Conservation (phyloP, 441 rosid species). For the Pelargonium fulgidum region DNA sequence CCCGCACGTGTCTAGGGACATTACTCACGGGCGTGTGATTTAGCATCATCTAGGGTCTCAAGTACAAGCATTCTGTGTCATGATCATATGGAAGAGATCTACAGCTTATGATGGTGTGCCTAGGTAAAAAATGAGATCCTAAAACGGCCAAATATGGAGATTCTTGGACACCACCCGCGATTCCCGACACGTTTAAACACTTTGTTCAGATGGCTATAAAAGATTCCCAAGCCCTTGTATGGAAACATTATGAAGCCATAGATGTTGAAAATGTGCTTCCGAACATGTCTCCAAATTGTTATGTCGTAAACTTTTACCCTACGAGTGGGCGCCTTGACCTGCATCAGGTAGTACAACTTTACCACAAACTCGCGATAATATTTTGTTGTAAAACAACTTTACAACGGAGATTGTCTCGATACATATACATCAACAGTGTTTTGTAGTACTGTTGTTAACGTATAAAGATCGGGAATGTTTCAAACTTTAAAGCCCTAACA, state of each 20-base stretch:
- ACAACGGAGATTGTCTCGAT: no score
- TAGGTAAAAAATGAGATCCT: slow-evolving; percentile 89
- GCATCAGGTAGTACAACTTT: slow-evolving; percentile 48
- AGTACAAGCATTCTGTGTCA: no score
- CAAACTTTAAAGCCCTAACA: no score
- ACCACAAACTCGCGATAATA: no score
- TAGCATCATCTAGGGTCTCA: no score
- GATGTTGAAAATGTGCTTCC: slow-evolving; percentile 45
- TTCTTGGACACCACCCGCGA: slow-evolving; percentile 45
- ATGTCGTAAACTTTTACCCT: slow-evolving; percentile 70
- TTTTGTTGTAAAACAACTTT: no score
- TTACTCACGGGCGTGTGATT: no score
- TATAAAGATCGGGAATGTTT: no score
- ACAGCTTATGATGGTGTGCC: slow-evolving; percentile 77
- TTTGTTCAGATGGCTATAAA: slow-evolving; percentile 46
- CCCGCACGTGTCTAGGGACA: no score
- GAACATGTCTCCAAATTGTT: slow-evolving; percentile 53
- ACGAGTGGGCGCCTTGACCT: slow-evolving; percentile 69
- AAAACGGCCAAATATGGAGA: slow-evolving; percentile 44
- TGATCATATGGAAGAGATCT: slow-evolving; percentile 53
- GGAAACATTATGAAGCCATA: slow-evolving; percentile 16
- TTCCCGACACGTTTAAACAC: slow-evolving; percentile 42
- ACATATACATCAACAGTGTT: no score
- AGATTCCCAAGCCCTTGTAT: slow-evolving; percentile 38
- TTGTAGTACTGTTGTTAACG: no score